Evolutionary conservation across 495 filamentous ascomycete genomes (phyloP), one percentile per base, ranked within the genome.

Genomic region (Penicillium ucsense): DNA sequence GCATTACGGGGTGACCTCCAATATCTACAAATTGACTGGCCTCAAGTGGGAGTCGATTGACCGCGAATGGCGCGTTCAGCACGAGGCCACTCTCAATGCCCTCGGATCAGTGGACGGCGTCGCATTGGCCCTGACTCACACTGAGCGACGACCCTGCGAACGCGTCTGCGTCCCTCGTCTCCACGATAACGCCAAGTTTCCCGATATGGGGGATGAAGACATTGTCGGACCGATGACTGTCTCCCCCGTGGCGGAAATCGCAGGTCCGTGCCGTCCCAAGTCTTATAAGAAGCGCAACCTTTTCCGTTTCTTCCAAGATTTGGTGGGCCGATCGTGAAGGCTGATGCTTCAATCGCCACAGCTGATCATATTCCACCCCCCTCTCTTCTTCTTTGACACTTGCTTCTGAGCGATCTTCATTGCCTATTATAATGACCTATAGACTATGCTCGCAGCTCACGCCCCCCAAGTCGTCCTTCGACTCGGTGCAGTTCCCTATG

Each of bases 181-280:
- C 41, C 78, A 81, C 39, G 70, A 76, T 49, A 80, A 81, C 61
- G 82, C 86, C 49, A 95, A 95, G 65, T 95, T 95, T 53, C 88
- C 86, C 29, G 81, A 85, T 49, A 77, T 91, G 41, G 89, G 87
- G 30, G 88, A 95, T 54, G 82, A 88, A 46, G 88, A 94, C 60
- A 92, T 95, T 49, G 88, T 96, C 9, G 90, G 89, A 1, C 89
- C 90, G 3, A 96, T 96, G 90, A 79, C 62, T 31, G 67, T 71
- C 38, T 62, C 64, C 11, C 63, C 71, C n/a, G 61, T 70, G 8
- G 50, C 57, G 7, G 57, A 57, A 41, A 50, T 54, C 31, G 38
- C 56, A 8, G 61, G 64, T 11, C 53, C 48, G 3, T 69, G 62
- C 44, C 65, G 62, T 6, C 45, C 52, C 31, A 62, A 52, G 20